Base-by-base conservation (phyloP, 176 grass and related monocot genomes). In the Oryza meridionalis region DNA sequence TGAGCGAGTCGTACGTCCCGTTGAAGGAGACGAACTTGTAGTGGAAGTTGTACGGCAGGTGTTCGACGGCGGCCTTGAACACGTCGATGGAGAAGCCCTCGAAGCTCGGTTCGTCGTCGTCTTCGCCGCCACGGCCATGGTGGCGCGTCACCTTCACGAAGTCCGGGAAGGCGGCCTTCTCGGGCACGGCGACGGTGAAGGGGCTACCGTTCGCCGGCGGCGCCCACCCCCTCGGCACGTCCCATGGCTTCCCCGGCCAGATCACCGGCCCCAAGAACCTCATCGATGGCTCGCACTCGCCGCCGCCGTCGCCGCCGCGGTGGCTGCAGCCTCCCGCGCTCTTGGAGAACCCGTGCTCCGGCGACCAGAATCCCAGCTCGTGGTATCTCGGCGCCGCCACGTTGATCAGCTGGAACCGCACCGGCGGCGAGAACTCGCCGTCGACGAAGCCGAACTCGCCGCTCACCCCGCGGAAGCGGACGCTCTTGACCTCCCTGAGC, bases 281-380 rank as follows among this genome's bases (percentile, higher is more conserved):
- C 67, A 70, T 70, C 35, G 67, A 40, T 11, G 67, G 15, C 7
- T 27, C 35, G 15, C 67, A 35, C 2, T 17, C 67, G 35, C 35
- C 35, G 35, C 35, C 35, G 38, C 38, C 67, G 38, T 7, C 38
- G 38, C 38, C 67, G 7, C 38, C 38, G 38, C 38, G 0, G 38
- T 1, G 38, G 38, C 7, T 40, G 38, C 38, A 1, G 38, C 3
- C 8, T 2, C 11, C 16, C 19, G 33, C 2, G 67, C 8, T 69
- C 33, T 38, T 69, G 67, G 16, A 16, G 67, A 69, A 69, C 14
- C 67, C 67, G 67, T 38, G 67, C 16, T 69, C 67, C 32, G 13
- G 29, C 33, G 67, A 69, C 67, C 67, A 69, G 67, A 69, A 69
- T 6, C 67, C 67, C 33, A 69, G 67, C 67, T 40, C 67, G 6